These are phyloP conservation scores for Fusarium citri DNA, from an alignment of 2,329 filamentous ascomycete genomes.

Conservation along the genomic window DNA sequence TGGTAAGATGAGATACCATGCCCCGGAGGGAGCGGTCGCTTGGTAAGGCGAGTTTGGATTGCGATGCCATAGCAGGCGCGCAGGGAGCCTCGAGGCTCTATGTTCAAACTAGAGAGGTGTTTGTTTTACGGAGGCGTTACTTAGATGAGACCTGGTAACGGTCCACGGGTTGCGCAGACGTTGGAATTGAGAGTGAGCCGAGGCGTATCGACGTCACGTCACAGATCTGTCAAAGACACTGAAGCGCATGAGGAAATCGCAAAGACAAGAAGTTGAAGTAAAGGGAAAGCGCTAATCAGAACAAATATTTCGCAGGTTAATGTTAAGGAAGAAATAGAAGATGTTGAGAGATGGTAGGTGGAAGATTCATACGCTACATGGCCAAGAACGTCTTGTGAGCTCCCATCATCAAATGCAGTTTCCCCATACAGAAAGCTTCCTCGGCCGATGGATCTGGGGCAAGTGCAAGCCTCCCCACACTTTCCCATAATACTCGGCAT, in stretches of 20 bases:
- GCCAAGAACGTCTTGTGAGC: conserved; percentile 26
- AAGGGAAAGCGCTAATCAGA: neutral
- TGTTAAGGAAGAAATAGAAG: neutral
- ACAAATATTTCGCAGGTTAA: neutral
- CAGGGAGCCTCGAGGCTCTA: conserved; percentile 12
- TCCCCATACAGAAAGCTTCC: conserved; percentile 41
- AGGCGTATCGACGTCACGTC: conserved; percentile 44
- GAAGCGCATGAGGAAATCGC: conserved; percentile 26
- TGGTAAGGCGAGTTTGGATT: conserved; percentile 75
- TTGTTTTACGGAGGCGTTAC: neutral
- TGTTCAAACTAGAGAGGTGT: neutral
- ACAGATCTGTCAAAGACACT: conserved; percentile 29
- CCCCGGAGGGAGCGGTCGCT: conserved; percentile 73
- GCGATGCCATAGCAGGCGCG: conserved; percentile 71
- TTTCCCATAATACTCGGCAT: conserved; percentile 40
- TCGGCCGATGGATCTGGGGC: conserved; percentile 47
- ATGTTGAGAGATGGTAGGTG: conserved; percentile 4
- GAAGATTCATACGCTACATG: conserved; percentile 23
- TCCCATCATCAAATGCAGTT: conserved; percentile 22
- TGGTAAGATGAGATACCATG: conserved; percentile 73
- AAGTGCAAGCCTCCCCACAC: conserved; percentile 43
- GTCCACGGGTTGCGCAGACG: conserved; percentile 1
- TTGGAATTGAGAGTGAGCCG: conserved; percentile 11
- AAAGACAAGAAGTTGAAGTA: conserved; percentile 3
- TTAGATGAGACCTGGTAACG: neutral